phyloP scores from a whole-genome alignment of 2,329 filamentous ascomycete species.

The Colletotrichum sansevieriae region DNA sequence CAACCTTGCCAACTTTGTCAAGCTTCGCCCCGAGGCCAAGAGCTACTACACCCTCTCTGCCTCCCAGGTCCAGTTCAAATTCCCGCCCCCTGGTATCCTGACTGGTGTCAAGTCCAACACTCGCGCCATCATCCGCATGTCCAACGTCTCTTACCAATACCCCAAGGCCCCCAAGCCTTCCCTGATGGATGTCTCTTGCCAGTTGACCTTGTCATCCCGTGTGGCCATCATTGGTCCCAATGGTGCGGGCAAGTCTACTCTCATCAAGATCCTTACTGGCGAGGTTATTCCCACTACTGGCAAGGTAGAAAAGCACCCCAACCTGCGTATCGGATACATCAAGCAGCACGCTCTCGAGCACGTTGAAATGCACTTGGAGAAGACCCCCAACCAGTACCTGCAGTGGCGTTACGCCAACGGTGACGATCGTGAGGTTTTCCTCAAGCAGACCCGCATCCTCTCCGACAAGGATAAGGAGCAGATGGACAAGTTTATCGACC shows the following conservation, averaged over 20 bases:
- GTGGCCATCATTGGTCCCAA: conserved; percentile 98
- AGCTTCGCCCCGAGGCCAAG: conserved; percentile 92
- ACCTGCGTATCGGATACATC: conserved; percentile 98
- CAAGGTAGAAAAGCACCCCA: conserved; percentile 97
- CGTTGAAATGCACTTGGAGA: conserved; percentile 99
- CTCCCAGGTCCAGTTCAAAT: conserved; percentile 94
- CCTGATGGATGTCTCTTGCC: conserved; percentile 87
- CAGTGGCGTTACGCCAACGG: conserved; percentile 99
- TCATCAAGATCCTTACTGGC: conserved; percentile 97
- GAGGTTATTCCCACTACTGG: conserved; percentile 87
- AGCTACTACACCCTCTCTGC: conserved; percentile 97
- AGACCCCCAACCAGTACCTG: conserved; percentile 98
- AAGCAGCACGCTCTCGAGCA: conserved; percentile 99
- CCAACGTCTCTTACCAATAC: conserved; percentile 91
- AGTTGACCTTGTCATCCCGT: conserved; percentile 88
- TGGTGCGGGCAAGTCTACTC: conserved; percentile 96
- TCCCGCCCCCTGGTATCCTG: conserved; percentile 93
- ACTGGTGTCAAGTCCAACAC: conserved; percentile 96
- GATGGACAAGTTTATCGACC: conserved; percentile 90
- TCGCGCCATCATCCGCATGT: conserved; percentile 95
- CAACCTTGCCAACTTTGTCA: conserved; percentile 86
- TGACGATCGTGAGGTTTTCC: conserved; percentile 94
- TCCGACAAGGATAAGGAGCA: conserved; percentile 88
- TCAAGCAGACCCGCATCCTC: conserved; percentile 96
- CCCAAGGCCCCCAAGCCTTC: conserved; percentile 90